These are phyloP conservation scores for Aspergillus puulaauensis DNA, from an alignment of 2,329 filamentous ascomycete genomes.

Conservation along the genomic window DNA sequence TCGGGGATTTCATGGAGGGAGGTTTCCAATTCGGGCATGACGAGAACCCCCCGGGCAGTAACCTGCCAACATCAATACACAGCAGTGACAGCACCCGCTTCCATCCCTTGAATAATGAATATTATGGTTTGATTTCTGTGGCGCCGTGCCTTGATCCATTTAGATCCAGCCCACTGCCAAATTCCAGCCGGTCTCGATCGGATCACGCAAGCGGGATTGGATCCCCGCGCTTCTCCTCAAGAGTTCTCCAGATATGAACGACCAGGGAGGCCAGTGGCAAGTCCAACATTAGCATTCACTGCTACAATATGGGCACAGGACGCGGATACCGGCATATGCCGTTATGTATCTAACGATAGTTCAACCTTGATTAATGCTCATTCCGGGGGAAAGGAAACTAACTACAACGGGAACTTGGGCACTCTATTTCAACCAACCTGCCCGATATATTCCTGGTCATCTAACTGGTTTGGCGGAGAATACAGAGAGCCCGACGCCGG, in stretches of 20 bases:
- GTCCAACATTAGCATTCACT: not conserved
- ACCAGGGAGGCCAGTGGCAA: slow-evolving; percentile 1
- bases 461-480: not conserved
- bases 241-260: not conserved
- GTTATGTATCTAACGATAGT: not conserved
- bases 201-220: not conserved
- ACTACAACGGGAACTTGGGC: not conserved
- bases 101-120: not conserved
- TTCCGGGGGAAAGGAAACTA: not conserved
- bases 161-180: not conserved
- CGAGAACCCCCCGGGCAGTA: not conserved
- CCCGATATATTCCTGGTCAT: not conserved
- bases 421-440: not conserved
- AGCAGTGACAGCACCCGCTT: not conserved
- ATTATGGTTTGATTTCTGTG: slow-evolving; percentile 1
- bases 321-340: not conserved
- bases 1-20: slow-evolving; percentile 6
- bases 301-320: not conserved
- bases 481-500: not conserved
- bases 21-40: not conserved
- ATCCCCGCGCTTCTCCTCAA: slow-evolving; percentile 5
- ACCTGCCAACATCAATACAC: not conserved
- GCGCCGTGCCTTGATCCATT: not conserved
- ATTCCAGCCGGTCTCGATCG: not conserved
- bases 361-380: not conserved